Conservation (phyloP, 805 yeast species). For the Lipomyces chichibuensis region DNA sequence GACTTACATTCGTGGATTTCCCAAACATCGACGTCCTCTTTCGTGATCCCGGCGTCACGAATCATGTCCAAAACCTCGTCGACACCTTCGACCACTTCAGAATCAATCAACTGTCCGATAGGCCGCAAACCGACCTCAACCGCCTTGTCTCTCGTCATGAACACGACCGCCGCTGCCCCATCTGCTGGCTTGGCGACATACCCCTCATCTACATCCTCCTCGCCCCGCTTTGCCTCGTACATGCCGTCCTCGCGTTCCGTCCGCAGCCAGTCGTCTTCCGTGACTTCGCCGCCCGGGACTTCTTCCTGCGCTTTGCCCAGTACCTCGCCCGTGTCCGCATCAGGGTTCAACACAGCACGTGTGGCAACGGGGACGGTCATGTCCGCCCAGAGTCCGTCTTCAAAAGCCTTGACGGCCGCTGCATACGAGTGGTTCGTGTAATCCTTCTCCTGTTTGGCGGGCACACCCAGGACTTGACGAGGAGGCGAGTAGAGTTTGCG, state of each 20-base stretch:
- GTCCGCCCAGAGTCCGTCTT: slow-evolving; percentile 64
- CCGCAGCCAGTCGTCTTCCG: slow-evolving; percentile 14
- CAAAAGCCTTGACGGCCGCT: slow-evolving; percentile 69
- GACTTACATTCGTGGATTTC: slow-evolving; percentile 68
- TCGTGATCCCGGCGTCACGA: slow-evolving; percentile 65
- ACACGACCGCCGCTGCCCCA: slow-evolving; percentile 85
- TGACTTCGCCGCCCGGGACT: slow-evolving; percentile 16
- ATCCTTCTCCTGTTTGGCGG: slow-evolving; percentile 69
- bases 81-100: slow-evolving; percentile 89
- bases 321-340: neutral
- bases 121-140: slow-evolving; percentile 77
- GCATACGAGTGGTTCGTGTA: slow-evolving; percentile 77
- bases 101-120: slow-evolving; percentile 74
- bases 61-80: slow-evolving; percentile 87
- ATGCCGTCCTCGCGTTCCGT: slow-evolving; percentile 45
- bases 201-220: slow-evolving; percentile 59
- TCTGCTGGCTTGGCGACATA: slow-evolving; percentile 89
- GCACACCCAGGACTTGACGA: slow-evolving; percentile 51
- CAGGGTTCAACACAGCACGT: neutral
- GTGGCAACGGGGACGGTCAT: slow-evolving; percentile 73
- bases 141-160: slow-evolving; percentile 74
- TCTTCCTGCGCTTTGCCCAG: slow-evolving; percentile 24
- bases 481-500: slow-evolving; percentile 43
- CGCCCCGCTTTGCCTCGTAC: slow-evolving; percentile 41
- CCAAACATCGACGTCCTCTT: slow-evolving; percentile 70